These are phyloP conservation scores for Xerophyta viscosa DNA, from an alignment of 106 monocot genomes.

Conservation along the genomic window DNA sequence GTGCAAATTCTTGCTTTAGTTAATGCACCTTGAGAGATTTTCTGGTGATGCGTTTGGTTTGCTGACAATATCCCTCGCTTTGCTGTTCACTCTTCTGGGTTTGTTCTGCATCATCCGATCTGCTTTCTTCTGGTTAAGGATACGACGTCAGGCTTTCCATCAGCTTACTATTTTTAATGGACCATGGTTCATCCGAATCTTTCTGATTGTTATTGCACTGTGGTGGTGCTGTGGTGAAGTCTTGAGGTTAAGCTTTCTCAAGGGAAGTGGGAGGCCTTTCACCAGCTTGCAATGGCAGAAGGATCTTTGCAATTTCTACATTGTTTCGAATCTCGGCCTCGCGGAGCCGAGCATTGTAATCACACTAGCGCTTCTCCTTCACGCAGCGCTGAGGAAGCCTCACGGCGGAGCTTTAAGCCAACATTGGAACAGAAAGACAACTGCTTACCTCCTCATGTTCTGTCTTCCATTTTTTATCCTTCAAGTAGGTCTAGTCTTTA, in stretches of 20 bases:
- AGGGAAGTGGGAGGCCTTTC: constrained; percentile 30
- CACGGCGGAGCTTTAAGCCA: constrained; percentile 36
- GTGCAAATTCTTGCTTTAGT: constrained; percentile 53
- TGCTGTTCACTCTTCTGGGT: constrained; percentile 38
- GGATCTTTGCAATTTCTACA: constrained; percentile 56
- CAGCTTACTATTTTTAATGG: constrained; percentile 82
- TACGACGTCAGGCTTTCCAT: constrained; percentile 17
- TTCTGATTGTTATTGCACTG: constrained; percentile 47
- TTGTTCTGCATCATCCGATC: constrained; percentile 41
- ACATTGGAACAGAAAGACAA: constrained; percentile 48
- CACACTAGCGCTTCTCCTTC: constrained; percentile 40
- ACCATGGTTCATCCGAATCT: constrained; percentile 60
- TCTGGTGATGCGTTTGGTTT: constrained; percentile 80
- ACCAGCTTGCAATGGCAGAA: constrained; percentile 29
- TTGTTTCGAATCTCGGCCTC: constrained; percentile 70
- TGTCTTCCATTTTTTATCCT: constrained; percentile 42
- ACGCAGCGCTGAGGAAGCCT: constrained; percentile 36
- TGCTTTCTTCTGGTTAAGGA: constrained; percentile 41
- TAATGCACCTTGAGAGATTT: constrained; percentile 75
- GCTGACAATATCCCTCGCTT: constrained; percentile 49
- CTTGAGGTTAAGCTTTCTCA: constrained; percentile 34
- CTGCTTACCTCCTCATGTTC: constrained; percentile 17
- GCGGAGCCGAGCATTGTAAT: constrained; percentile 59
- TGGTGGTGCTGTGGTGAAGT: constrained; percentile 59
- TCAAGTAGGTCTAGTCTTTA: constrained; percentile 41